Conservation (phyloP, 108 stramenopile genomes). For the Craspedostauros australis region DNA sequence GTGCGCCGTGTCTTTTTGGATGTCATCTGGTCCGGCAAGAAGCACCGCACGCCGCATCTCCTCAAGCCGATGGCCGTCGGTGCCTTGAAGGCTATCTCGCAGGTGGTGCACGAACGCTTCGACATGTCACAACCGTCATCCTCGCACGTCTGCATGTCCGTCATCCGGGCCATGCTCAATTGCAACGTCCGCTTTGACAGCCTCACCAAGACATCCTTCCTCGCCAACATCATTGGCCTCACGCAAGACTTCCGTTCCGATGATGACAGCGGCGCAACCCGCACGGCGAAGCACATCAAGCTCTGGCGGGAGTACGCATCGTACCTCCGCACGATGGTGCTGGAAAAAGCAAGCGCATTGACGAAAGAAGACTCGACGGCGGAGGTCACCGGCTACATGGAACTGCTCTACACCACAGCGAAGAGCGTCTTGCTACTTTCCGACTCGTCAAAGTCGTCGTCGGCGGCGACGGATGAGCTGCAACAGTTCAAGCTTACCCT, state of each 20-base stretch:
- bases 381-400: constrained; percentile 32
- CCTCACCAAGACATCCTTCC: constrained; percentile 57
- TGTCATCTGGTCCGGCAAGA: constrained; percentile 40
- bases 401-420: constrained; percentile 29
- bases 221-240: constrained; percentile 37
- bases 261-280: constrained; percentile 2
- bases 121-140: too few relatives aligned
- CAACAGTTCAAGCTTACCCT: constrained; percentile 25
- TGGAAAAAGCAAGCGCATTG: constrained; percentile 4
- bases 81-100: constrained; percentile 14
- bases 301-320: constrained; percentile 26
- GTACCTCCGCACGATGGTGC: constrained; percentile 14
- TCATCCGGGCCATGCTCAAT: constrained; percentile 44
- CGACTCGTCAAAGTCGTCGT: neutral
- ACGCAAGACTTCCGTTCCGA: neutral
- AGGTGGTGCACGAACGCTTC: constrained; percentile 7
- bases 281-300: constrained; percentile 1
- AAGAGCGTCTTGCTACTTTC: constrained; percentile 23
- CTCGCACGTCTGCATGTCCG: too few relatives aligned
- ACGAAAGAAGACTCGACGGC: constrained; percentile 17
- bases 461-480: neutral
- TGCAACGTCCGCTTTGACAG: constrained; percentile 65
- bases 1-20: constrained; percentile 56
- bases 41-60: constrained; percentile 18
- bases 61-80: constrained; percentile 42